phyloP scores from a whole-genome alignment of 192 early-diverging fungal genomes.

The Entophlyctis luteolus region DNA sequence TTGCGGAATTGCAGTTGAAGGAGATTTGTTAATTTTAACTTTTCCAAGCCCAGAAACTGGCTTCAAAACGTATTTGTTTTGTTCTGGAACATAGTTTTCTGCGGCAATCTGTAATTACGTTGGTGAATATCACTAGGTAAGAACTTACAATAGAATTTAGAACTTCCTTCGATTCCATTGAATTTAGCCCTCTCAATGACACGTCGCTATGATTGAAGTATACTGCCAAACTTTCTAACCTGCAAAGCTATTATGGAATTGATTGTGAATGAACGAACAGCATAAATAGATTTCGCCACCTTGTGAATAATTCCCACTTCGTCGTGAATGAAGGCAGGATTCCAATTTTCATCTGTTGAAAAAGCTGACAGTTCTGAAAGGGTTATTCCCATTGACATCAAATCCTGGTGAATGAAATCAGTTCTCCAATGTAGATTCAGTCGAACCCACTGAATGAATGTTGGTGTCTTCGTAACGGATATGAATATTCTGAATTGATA shows the following conservation, averaged over 20 bases:
- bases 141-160: constrained; percentile 41
- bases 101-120: constrained; percentile 52
- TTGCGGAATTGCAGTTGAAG: constrained; percentile 54
- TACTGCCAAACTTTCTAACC: constrained; percentile 68
- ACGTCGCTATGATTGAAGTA: constrained; percentile 84
- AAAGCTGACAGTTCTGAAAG: constrained; percentile 85
- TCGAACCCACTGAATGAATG: background rate
- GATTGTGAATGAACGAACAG: background rate
- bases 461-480: constrained; percentile 94
- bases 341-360: constrained; percentile 84
- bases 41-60: constrained; percentile 88
- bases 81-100: constrained; percentile 51
- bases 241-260: constrained; percentile 43
- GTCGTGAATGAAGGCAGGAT: constrained; percentile 73
- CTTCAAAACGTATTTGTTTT: constrained; percentile 80
- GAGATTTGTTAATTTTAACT: constrained; percentile 72
- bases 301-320: constrained; percentile 81
- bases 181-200: constrained; percentile 50
- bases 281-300: constrained; percentile 35
- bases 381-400: constrained; percentile 85
- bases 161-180: constrained; percentile 47
- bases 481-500: constrained; percentile 93
- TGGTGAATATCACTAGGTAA: background rate
- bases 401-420: constrained; percentile 36
- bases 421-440: background rate